Percentiles rank a stretch among this genome's conserved stretches.
Evolutionary conservation across 495 filamentous ascomycete species (phyloP).

Genomic region (Xylaria sp.): DNA sequence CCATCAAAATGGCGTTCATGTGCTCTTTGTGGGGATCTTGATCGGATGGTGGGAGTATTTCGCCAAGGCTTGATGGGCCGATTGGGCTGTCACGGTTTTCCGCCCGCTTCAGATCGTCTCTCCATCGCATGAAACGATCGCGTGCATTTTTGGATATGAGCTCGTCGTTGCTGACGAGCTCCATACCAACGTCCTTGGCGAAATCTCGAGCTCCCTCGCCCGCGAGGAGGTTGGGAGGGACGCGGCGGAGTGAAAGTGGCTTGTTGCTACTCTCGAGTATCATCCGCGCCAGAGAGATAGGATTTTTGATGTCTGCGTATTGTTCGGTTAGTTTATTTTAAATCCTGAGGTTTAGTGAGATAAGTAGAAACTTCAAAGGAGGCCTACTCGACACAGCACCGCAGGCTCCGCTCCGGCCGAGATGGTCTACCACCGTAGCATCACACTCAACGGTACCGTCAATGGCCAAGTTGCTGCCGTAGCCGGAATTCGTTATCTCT

Average conservation of each 20-base stretch:
- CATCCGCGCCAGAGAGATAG: constrained; percentile 82
- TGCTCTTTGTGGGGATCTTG: constrained; percentile 48
- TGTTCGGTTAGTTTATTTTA: neutral
- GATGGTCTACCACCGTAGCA: constrained; percentile 88
- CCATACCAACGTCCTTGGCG: constrained; percentile 77
- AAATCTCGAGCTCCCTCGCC: constrained; percentile 84
- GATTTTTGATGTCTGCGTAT: constrained; percentile 82
- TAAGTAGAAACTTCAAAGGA: neutral
- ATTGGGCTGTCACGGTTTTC: constrained; percentile 39
- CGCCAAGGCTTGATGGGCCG: constrained; percentile 33
- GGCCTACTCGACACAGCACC: constrained; percentile 86
- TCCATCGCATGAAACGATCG: constrained; percentile 80
- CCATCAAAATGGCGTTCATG: constrained; percentile 57
- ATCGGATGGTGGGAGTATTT: constrained; percentile 28
- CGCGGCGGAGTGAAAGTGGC: constrained; percentile 78
- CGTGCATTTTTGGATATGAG: constrained; percentile 76
- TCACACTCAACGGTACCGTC: constrained; percentile 94
- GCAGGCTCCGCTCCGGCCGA: constrained; percentile 88
- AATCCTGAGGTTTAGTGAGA: neutral
- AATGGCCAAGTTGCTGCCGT: constrained; percentile 91
- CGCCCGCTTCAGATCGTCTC: constrained; percentile 69
- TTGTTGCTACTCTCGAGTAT: constrained; percentile 77
- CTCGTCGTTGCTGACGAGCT: constrained; percentile 70
- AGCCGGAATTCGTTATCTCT: constrained; percentile 96
- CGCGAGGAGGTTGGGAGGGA: constrained; percentile 91